Evolutionary conservation across 2,329 filamentous ascomycete genomes (phyloP).

Genomic region (Bisporella sp.): DNA sequence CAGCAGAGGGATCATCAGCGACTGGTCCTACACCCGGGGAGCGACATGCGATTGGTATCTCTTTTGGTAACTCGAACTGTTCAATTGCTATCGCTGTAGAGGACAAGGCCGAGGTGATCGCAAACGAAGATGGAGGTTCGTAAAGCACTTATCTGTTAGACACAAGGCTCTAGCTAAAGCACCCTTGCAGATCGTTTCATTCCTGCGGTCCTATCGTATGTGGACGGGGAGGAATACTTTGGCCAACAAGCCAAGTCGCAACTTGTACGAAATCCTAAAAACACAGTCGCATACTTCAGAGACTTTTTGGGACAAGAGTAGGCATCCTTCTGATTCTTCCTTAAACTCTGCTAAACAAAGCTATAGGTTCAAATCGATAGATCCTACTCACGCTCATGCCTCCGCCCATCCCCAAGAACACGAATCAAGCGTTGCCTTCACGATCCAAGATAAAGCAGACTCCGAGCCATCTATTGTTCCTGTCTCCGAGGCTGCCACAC

Average conservation of each 20-base stretch:
- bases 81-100: slow-evolving; percentile 93
- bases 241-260: slow-evolving; percentile 93
- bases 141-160: too few relatives aligned
- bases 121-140: slow-evolving; percentile 94
- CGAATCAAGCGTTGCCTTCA: slow-evolving; percentile 69
- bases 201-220: slow-evolving; percentile 87
- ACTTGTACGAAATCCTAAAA: slow-evolving; percentile 83
- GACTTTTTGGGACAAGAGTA: slow-evolving; percentile 95
- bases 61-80: slow-evolving; percentile 97
- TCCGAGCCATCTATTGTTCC: slow-evolving; percentile 60
- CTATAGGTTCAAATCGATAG: slow-evolving; percentile 80
- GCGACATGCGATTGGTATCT: slow-evolving; percentile 80
- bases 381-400: slow-evolving; percentile 89
- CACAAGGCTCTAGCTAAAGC: neutral
- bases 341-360: slow-evolving; percentile 14
- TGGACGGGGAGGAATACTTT: slow-evolving; percentile 93
- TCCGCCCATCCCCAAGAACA: slow-evolving; percentile 81
- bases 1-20: slow-evolving; percentile 17
- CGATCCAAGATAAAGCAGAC: slow-evolving; percentile 69
- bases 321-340: slow-evolving; percentile 19
- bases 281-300: slow-evolving; percentile 93
- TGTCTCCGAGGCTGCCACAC: slow-evolving; percentile 74
- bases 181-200: slow-evolving; percentile 77
- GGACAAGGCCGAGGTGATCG: slow-evolving; percentile 95
- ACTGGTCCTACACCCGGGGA: slow-evolving; percentile 42